These are phyloP conservation scores for Fragilariopsis cylindrus DNA, from an alignment of 108 stramenopile genomes.

Conservation along the genomic window DNA sequence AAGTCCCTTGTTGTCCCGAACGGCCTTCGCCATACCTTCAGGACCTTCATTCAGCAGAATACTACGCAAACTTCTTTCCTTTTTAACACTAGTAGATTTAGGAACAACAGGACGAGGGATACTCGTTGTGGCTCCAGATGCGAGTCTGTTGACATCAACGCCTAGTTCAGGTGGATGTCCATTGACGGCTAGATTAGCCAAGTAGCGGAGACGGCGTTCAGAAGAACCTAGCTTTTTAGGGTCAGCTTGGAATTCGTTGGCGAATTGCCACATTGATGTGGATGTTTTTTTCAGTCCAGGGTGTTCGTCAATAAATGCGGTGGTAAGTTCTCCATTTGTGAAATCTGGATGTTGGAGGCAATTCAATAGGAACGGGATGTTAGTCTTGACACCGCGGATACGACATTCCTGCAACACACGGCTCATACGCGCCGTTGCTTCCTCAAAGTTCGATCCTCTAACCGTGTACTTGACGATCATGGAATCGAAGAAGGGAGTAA, in stretches of 20 bases:
- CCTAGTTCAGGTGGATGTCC: constrained; percentile 88
- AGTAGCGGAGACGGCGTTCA: constrained; percentile 75
- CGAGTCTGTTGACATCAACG: constrained; percentile 66
- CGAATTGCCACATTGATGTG: constrained; percentile 64
- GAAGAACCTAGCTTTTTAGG: constrained; percentile 57
- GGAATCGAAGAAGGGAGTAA: constrained; percentile 92
- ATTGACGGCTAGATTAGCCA: constrained; percentile 89
- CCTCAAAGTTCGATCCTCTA: constrained; percentile 61
- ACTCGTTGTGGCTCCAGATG: constrained; percentile 71
- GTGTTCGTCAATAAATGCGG: constrained; percentile 87
- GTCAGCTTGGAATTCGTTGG: constrained; percentile 60
- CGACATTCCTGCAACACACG: constrained; percentile 89
- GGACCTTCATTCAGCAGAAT: constrained; percentile 78
- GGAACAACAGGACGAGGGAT: constrained; percentile 90
- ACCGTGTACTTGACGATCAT: constrained; percentile 95
- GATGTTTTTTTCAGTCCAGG: constrained; percentile 64
- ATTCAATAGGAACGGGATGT: constrained; percentile 81
- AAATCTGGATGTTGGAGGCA: constrained; percentile 88
- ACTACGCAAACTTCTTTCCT: constrained; percentile 29
- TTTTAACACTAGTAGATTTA: background rate
- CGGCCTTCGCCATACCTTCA: constrained; percentile 88
- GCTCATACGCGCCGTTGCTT: constrained; percentile 77
- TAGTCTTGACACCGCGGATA: constrained; percentile 91
- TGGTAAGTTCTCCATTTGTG: constrained; percentile 75
- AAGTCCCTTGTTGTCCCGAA: constrained; percentile 78